Conservation (phyloP, 2,329 filamentous ascomycete species). For the Trichoderma aggressivum region DNA sequence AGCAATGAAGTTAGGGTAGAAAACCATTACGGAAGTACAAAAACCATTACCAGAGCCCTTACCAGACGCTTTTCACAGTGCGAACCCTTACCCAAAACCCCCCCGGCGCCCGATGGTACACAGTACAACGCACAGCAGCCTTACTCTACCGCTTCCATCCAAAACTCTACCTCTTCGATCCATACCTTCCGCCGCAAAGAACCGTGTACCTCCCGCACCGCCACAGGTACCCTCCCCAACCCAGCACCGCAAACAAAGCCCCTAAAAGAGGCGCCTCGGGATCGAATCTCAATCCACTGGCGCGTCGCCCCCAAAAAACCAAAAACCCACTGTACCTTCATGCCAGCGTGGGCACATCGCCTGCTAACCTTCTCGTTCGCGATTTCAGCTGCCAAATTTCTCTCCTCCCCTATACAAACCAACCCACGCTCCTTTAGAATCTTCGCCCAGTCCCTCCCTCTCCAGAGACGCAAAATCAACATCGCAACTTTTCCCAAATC, state of each 20-base stretch:
- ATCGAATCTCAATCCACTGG: background rate
- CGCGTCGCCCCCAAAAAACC: background rate
- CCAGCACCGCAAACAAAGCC: background rate
- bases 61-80: too few relatives aligned
- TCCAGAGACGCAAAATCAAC: background rate
- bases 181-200: background rate
- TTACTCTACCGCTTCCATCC: too few relatives aligned
- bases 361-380: background rate
- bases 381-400: background rate
- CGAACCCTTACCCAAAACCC: too few relatives aligned
- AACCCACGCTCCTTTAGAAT: slow-evolving; percentile 16
- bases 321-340: background rate
- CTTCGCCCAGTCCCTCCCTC: background rate
- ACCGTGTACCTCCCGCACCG: background rate
- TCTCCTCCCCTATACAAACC: background rate
- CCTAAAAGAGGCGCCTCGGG: background rate
- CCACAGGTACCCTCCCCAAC: background rate
- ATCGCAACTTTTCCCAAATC: rapidly evolving
- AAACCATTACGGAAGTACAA: too few relatives aligned
- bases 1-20: too few relatives aligned
- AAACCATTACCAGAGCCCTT: too few relatives aligned
- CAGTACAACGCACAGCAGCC: background rate
- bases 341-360: slow-evolving; percentile 20
- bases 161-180: background rate
- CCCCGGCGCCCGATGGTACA: too few relatives aligned